Base-by-base conservation (phyloP, 306 rosid genomes). In the Dalbergia cultrata region DNA sequence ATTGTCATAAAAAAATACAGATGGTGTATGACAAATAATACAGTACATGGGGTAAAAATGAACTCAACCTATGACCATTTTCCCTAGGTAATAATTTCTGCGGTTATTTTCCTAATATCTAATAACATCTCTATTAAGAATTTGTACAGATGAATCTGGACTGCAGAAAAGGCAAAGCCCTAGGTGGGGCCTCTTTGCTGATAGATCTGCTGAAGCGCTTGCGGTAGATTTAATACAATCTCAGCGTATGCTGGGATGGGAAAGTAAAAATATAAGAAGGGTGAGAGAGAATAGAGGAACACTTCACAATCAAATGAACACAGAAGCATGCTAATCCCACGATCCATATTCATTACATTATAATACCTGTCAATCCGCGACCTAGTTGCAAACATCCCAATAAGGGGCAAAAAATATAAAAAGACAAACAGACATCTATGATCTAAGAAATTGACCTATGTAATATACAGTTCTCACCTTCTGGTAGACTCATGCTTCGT, bases 171-270 rank as follows among this genome's bases (percentile, higher is more conserved):
- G 81, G 67, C 19, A 65, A 57, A 70, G 66, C 78, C 69, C 76
- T 82, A 87, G 12, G 75, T 3, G 47, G 88, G 62, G 19, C 82
- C 75, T 53, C 77, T 86, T 79, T 76, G 84, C 67, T 85, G 91
- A 54, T 76, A 45, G 56, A 82, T 75, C 87, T 95, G 91, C 78
- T 83, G 90, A 76, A 91, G 86, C 49, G 95, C 97, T 58, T 76
- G 87, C 0, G 93, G 96, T 83, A 95, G 83, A 81, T 93, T 95
- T 82, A 95, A 85, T 67, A 95, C 97, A 50, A 95, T 89, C 89
- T 95, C 98, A 7, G 99, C 97, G 49, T 90, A 95, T 37, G 97
- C 99, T 95, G 97, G 33, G 71, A 84, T 18, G 54, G 53, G 54
- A 44, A 80, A 35, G 57, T 22, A 37, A 67, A 52, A 85, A 72